These are phyloP conservation scores for Magnolia changhungtana DNA, from an alignment of 164 flowering plant species.

Conservation along the genomic window DNA sequence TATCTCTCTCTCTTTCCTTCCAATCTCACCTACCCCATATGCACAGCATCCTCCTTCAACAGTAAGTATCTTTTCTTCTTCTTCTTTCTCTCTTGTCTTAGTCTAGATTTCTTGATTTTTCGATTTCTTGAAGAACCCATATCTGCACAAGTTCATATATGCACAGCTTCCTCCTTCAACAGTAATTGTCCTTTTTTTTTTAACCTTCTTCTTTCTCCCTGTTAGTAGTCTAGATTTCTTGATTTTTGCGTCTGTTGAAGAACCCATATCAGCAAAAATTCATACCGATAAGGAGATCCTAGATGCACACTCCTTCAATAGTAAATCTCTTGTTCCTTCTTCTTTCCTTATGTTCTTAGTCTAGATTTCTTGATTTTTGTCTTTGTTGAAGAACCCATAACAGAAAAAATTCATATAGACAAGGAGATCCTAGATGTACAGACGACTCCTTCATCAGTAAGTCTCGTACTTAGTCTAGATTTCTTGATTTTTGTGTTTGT, in stretches of 20 bases:
- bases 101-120: neutral
- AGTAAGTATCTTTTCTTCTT: constrained; percentile 15
- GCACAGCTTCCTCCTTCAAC: neutral
- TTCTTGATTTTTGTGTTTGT: neutral
- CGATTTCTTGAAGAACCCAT: constrained; percentile 4
- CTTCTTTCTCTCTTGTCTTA: neutral
- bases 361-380: neutral
- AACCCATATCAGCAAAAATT: too few species aligned
- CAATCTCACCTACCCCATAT: constrained; percentile 34
- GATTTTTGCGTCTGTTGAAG: too few species aligned
- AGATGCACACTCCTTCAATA: too few species aligned
- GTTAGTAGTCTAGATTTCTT: neutral
- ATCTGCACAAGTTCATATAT: neutral
- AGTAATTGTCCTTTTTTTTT: neutral
- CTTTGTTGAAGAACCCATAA: too few species aligned
- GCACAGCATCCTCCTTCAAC: constrained; percentile 5
- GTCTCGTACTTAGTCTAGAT: neutral
- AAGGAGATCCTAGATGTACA: too few species aligned
- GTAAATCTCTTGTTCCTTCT: neutral
- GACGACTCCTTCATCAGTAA: too few species aligned
- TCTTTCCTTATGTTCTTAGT: neutral
- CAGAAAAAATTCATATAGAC: too few species aligned
- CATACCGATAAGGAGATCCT: too few species aligned
- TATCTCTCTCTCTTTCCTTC: constrained; percentile 12
- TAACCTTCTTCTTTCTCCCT: neutral